phyloP scores from a whole-genome alignment of 2,329 filamentous ascomycete species.

The Beauveria varroae region DNA sequence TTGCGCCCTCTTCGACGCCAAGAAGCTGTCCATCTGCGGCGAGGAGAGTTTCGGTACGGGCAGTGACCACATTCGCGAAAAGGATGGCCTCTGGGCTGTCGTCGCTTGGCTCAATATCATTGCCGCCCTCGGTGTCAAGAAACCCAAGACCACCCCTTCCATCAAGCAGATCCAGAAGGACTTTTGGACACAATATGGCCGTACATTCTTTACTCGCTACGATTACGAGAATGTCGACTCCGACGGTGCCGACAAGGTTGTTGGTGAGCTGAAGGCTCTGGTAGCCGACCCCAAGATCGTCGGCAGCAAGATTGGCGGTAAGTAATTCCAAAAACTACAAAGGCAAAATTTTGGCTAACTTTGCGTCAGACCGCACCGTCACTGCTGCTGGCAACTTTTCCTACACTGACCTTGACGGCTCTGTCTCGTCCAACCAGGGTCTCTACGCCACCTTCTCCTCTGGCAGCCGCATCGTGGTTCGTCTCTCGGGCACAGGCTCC shows the following conservation, averaged over 20 bases:
- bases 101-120: slow-evolving; percentile 99
- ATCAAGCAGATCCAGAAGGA: slow-evolving; percentile 95
- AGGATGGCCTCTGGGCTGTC: slow-evolving; percentile 96
- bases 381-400: slow-evolving; percentile 90
- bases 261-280: slow-evolving; percentile 70
- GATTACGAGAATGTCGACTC: slow-evolving; percentile 95
- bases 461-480: slow-evolving; percentile 89
- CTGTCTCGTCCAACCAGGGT: slow-evolving; percentile 91
- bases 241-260: slow-evolving; percentile 84
- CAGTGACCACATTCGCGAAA: slow-evolving; percentile 97
- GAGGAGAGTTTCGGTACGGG: slow-evolving; percentile 98
- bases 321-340: slow-evolving; percentile 15
- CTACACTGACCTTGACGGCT: slow-evolving; percentile 97
- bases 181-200: slow-evolving; percentile 94
- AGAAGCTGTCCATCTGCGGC: slow-evolving; percentile 96
- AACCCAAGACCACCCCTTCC: slow-evolving; percentile 72
- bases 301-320: slow-evolving; percentile 71
- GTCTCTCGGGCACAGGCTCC: slow-evolving; percentile 89
- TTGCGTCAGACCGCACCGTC: slow-evolving; percentile 62
- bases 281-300: slow-evolving; percentile 70
- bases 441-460: slow-evolving; percentile 92
- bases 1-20: slow-evolving; percentile 86
- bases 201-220: slow-evolving; percentile 98
- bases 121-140: slow-evolving; percentile 80
- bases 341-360: slow-evolving; percentile 16